phyloP scores from a whole-genome alignment of 2,329 filamentous ascomycete species.

The Polytolypa hystricis region DNA sequence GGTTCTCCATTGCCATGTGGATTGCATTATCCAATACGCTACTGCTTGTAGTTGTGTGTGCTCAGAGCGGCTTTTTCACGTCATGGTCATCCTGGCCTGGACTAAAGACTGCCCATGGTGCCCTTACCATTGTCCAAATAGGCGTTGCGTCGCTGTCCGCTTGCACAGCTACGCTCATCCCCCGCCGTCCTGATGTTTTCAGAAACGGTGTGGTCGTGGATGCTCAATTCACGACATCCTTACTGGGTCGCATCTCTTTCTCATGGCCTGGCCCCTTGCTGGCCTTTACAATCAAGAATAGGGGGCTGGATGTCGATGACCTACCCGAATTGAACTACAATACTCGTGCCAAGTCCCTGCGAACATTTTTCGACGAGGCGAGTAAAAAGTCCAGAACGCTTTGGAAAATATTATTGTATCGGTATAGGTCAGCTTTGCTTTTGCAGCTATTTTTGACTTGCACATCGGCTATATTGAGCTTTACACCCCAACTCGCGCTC shows the following conservation, averaged over 20 bases:
- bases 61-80: constrained; percentile 13
- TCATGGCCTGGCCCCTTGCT: constrained; percentile 52
- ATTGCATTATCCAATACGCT: constrained; percentile 22
- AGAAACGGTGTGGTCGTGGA: constrained; percentile 51
- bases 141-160: constrained; percentile 32
- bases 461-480: constrained; percentile 46
- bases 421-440: constrained; percentile 46
- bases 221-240: constrained; percentile 48
- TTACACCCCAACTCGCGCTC: constrained; percentile 60
- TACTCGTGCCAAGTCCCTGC: constrained; percentile 40
- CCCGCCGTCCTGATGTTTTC: constrained; percentile 58
- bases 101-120: not conserved
- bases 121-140: constrained; percentile 13
- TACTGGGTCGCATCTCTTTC: constrained; percentile 53
- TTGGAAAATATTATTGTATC: constrained; percentile 49
- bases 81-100: constrained; percentile 1
- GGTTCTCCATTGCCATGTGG: constrained; percentile 22
- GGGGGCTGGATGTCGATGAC: constrained; percentile 50
- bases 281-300: constrained; percentile 43
- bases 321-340: constrained; percentile 50
- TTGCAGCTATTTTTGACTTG: constrained; percentile 50
- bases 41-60: constrained; percentile 13
- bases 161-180: constrained; percentile 45
- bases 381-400: constrained; percentile 33
- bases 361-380: constrained; percentile 38